These are phyloP conservation scores for Cercophora scortea DNA, from an alignment of 495 filamentous ascomycete species.

Conservation along the genomic window DNA sequence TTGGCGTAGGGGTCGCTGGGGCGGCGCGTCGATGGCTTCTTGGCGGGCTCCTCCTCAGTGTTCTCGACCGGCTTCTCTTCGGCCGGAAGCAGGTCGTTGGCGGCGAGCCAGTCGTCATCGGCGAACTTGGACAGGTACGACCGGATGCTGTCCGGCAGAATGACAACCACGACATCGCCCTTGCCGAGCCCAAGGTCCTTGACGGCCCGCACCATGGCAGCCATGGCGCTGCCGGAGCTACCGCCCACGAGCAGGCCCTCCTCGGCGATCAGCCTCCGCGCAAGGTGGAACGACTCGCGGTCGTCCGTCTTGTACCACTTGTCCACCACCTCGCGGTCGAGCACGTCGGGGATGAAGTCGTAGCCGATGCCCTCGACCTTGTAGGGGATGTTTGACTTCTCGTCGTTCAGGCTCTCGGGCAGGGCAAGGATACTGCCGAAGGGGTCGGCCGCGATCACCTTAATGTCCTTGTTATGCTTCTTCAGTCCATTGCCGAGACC, in stretches of 20 bases:
- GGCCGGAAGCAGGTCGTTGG: slow-evolving; percentile 72
- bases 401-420: slow-evolving; percentile 68
- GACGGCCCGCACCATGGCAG: slow-evolving; percentile 70
- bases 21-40: slow-evolving; percentile 16
- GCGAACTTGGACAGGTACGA: slow-evolving; percentile 99
- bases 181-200: slow-evolving; percentile 67
- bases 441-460: slow-evolving; percentile 87
- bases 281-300: slow-evolving; percentile 80
- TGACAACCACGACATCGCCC: slow-evolving; percentile 78
- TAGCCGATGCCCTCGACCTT: slow-evolving; percentile 99
- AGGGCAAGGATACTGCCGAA: slow-evolving; percentile 80
- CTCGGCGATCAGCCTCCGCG: slow-evolving; percentile 83
- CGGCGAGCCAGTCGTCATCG: slow-evolving; percentile 96
- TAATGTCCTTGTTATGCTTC: slow-evolving; percentile 76
- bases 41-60: not conserved
- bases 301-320: slow-evolving; percentile 98
- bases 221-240: slow-evolving; percentile 87
- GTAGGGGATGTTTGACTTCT: slow-evolving; percentile 73
- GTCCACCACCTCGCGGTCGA: slow-evolving; percentile 75
- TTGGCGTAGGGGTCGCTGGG: slow-evolving; percentile 54
- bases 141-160: slow-evolving; percentile 91
- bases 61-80: slow-evolving; percentile 28
- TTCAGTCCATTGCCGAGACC: slow-evolving; percentile 78
- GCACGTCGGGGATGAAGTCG: slow-evolving; percentile 92
- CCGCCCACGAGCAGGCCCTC: slow-evolving; percentile 93